phyloP scores from a whole-genome alignment of 345 rosid species.

The Luvunga scandens region DNA sequence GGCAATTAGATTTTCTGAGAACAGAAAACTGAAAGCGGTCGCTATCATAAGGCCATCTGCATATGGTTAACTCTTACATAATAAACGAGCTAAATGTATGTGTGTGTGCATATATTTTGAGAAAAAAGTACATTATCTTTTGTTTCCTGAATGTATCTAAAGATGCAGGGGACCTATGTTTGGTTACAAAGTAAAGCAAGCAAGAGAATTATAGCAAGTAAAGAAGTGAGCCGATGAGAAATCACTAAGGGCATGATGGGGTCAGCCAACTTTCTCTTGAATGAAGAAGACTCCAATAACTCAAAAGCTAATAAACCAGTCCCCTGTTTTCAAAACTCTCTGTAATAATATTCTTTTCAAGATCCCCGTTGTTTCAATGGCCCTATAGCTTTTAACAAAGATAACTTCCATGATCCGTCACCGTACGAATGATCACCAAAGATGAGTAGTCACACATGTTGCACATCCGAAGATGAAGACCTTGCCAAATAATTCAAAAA shows the following conservation, averaged over 20 bases:
- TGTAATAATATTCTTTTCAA: constrained; percentile 10
- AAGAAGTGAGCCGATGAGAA: constrained; percentile 1
- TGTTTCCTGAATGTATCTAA: not conserved
- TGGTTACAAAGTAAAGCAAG: not conserved
- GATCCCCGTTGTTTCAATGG: not conserved
- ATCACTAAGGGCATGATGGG: constrained; percentile 1
- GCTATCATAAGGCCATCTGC: not conserved
- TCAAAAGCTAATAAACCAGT: constrained; percentile 11
- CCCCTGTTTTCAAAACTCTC: constrained; percentile 19
- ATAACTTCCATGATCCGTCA: no score
- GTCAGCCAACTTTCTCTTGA: constrained; percentile 11
- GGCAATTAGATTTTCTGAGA: no score
- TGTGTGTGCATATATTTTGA: no score
- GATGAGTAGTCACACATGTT: no score
- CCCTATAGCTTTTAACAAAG: not conserved
- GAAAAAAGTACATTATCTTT: constrained; percentile 9
- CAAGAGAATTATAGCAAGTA: no score
- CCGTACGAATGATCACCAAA: no score
- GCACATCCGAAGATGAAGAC: no score
- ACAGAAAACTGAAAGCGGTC: no score
- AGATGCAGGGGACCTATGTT: not conserved
- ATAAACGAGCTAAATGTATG: not conserved
- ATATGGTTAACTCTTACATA: not conserved
- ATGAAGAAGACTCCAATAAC: constrained; percentile 13
- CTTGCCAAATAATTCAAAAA: no score